Evolutionary conservation across 1,139 yeast species (phyloP), one percentile per base, ranked within the genome.

Genomic region (Magnusiomyces fungicola): DNA sequence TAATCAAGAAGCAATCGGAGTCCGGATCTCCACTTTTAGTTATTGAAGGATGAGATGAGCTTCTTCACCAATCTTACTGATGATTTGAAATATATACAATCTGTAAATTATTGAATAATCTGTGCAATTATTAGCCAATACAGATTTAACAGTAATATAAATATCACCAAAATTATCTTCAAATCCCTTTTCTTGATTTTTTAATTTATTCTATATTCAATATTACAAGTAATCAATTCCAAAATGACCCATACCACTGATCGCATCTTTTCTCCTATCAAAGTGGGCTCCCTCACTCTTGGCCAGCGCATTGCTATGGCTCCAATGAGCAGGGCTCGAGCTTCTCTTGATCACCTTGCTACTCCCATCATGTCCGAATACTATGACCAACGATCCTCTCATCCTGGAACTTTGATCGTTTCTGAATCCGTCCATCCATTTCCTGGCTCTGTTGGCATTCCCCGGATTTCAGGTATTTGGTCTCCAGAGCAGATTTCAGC

Each of bases 381-480:
- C 62, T 81, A 81, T 57, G 65, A 59, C 5, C 75, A 76, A 53
- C 68, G 87, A 53, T 69, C 83, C 4, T 58, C 66, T 50, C 59
- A 64, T 50, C 76, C 80, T 21, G 87, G 87, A 3, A 69, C 74
- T 14, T 52, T 73, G 12, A 49, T 72, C 19, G 62, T 73, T 45
- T 59, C 75, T 10, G 79, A 74, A 54, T 77, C 69, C 4, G 65
- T 73, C 2, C 61, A 60, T 50, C 66, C 71, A 30, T 59, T 69
- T 12, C 58, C 62, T 4, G 57, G 58, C 23, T 69, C 71, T n/a
- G 63, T 64, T 43, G 73, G 76, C n/a, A 71, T 69, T 56, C 66
- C 63, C 42, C 62, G 68, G 48, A 73, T 69, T 23, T 83, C 86
- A 25, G 84, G 84, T 46, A 70, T 81, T 45, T 79, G 72, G 69